Conservation (phyloP, 1,284 basidiomycete species). For the Papiliotrema fonsecae region DNA sequence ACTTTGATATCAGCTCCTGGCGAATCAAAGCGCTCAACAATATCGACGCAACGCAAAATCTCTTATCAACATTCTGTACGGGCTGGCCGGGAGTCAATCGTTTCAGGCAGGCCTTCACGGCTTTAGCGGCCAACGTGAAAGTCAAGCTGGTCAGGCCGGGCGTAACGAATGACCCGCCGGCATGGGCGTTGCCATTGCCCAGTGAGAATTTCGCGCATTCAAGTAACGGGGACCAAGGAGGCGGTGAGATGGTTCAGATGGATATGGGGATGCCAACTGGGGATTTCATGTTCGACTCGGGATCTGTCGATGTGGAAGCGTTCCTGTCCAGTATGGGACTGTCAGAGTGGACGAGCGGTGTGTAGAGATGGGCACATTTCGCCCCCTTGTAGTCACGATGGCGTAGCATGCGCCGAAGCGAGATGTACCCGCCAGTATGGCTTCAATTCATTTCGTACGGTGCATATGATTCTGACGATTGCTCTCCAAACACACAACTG, state of each 20-base stretch:
- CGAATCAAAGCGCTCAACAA: neutral
- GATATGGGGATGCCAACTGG: no score
- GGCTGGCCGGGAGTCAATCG: neutral
- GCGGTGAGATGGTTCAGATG: no score
- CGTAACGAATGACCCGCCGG: neutral
- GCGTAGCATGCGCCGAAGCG: no score
- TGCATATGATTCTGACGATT: no score
- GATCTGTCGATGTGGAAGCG: constrained; percentile 3
- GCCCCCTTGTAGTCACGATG: no score
- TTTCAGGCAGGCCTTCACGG: neutral
- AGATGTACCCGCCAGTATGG: no score
- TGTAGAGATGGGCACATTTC: no score
- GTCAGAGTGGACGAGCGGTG: constrained; percentile 2
- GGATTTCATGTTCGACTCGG: neutral
- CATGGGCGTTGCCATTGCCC: neutral
- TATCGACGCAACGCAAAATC: neutral
- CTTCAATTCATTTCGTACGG: no score
- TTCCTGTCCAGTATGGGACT: constrained; percentile 1
- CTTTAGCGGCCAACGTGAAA: neutral
- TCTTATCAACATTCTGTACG: neutral
- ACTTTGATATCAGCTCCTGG: neutral
- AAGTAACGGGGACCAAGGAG: no score
- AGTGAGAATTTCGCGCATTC: no score
- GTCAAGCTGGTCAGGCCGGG: neutral
- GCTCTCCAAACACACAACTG: no score